Percentiles rank a stretch among this genome's conserved stretches.
phyloP scores from a whole-genome alignment of 768 basidiomycete species.

The Trametes villosa region DNA sequence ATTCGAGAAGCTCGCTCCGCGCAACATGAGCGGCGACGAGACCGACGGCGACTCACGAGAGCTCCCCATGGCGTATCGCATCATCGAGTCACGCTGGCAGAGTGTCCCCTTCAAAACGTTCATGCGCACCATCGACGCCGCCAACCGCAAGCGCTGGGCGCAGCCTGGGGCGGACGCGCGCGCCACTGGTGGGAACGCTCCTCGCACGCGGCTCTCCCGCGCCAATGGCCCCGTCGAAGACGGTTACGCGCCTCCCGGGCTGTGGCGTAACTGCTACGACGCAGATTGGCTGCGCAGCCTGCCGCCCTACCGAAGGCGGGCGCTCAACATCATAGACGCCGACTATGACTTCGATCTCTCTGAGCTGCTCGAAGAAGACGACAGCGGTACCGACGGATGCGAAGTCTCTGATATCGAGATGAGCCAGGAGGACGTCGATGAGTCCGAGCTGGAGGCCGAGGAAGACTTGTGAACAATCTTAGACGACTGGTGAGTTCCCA shows the following conservation, averaged over 20 bases:
- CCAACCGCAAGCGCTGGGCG: not conserved
- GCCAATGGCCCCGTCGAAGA: not conserved
- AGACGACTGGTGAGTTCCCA: too few relatives aligned
- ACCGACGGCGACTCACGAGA: not conserved
- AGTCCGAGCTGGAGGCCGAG: not conserved
- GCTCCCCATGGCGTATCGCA: not conserved
- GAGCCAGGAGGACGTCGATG: too few relatives aligned
- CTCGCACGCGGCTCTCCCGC: not conserved
- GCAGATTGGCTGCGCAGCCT: not conserved
- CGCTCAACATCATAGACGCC: not conserved
- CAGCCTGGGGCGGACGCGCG: not conserved
- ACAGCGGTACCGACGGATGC: too few relatives aligned
- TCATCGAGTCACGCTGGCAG: constrained; percentile 11
- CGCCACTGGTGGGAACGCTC: not conserved
- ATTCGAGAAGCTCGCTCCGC: not conserved
- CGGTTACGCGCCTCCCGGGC: not conserved
- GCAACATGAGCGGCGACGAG: constrained; percentile 17
- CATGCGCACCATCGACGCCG: constrained; percentile 4
- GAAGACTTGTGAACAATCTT: not conserved
- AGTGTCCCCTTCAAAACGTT: constrained; percentile 2
- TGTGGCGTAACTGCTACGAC: constrained; percentile 17
- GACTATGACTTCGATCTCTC: constrained; percentile 9
- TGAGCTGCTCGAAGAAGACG: not conserved
- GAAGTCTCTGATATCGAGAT: too few relatives aligned
- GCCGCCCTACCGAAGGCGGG: not conserved